phyloP scores from a whole-genome alignment of 352 stramenopile genomes.

The Phytopythium kandeliae region DNA sequence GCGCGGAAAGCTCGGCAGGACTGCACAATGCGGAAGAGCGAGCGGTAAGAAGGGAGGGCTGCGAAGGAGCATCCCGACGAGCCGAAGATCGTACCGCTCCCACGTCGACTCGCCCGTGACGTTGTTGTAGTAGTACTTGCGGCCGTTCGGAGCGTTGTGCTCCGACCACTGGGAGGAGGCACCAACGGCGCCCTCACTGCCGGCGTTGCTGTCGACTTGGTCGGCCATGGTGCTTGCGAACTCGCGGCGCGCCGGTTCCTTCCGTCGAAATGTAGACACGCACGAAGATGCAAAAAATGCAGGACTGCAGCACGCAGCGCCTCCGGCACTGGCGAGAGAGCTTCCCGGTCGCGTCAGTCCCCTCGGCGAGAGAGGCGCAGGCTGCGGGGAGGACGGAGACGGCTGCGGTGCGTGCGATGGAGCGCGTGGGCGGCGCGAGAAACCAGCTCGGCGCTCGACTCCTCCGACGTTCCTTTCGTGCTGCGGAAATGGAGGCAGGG shows the following conservation, averaged over 20 bases:
- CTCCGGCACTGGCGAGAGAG: neutral
- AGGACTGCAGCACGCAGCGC: constrained; percentile 7
- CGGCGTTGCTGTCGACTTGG: constrained; percentile 44
- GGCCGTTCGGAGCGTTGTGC: constrained; percentile 86
- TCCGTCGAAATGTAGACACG: constrained; percentile 34
- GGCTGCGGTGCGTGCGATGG: neutral
- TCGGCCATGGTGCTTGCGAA: constrained; percentile 41
- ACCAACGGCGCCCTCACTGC: constrained; percentile 25
- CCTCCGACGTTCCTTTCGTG: neutral
- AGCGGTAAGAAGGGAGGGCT: neutral
- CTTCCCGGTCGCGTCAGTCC: neutral
- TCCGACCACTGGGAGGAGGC: constrained; percentile 77
- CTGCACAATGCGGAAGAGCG: constrained; percentile 11
- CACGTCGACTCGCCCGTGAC: constrained; percentile 87
- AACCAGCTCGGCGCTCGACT: neutral
- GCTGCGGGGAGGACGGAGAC: neutral
- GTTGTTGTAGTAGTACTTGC: constrained; percentile 92
- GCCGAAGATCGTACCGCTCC: constrained; percentile 58
- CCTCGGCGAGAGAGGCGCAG: neutral
- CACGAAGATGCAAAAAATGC: constrained; percentile 37
- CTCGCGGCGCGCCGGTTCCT: constrained; percentile 2
- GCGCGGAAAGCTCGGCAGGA: constrained; percentile 41
- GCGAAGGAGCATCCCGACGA: neutral
- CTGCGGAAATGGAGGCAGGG: constrained; percentile 5
- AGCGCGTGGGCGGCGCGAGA: neutral